Evolutionary conservation across 2,329 filamentous ascomycete genomes (phyloP).

Genomic region (Xylariaceae sp.): DNA sequence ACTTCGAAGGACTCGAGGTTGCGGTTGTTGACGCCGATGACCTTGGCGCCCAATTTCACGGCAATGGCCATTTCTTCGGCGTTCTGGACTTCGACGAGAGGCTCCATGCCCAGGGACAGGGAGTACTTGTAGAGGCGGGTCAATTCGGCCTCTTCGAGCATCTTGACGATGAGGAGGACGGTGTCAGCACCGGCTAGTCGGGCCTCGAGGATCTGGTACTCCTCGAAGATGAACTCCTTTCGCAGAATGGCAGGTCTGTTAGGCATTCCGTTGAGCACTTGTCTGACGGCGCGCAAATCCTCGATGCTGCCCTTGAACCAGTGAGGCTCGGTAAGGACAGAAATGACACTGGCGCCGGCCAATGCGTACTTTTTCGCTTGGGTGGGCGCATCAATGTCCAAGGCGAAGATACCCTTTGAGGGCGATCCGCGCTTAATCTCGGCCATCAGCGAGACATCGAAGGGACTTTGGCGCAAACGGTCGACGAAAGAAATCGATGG

Average conservation of each 20-base stretch:
- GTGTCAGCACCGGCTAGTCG: slow-evolving; percentile 90
- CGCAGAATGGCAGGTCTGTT: slow-evolving; percentile 87
- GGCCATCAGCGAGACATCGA: slow-evolving; percentile 88
- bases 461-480: slow-evolving; percentile 74
- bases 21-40: slow-evolving; percentile 96
- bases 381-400: slow-evolving; percentile 78
- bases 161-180: slow-evolving; percentile 94
- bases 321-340: slow-evolving; percentile 94
- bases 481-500: slow-evolving; percentile 75
- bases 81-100: slow-evolving; percentile 93
- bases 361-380: slow-evolving; percentile 90
- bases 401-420: slow-evolving; percentile 89
- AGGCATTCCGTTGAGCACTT: slow-evolving; percentile 83
- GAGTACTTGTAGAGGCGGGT: slow-evolving; percentile 83
- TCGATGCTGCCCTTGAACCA: slow-evolving; percentile 99
- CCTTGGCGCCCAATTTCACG: slow-evolving; percentile 78
- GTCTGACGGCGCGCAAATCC: slow-evolving; percentile 79
- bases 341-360: slow-evolving; percentile 93
- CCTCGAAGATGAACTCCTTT: slow-evolving; percentile 97
- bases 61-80: slow-evolving; percentile 88
- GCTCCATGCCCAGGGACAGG: slow-evolving; percentile 88
- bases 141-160: slow-evolving; percentile 74
- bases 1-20: slow-evolving; percentile 97
- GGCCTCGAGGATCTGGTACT: slow-evolving; percentile 96
- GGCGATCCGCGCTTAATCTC: slow-evolving; percentile 97